phyloP scores from a whole-genome alignment of 805 yeast genomes.

The Grigorovia humatica region DNA sequence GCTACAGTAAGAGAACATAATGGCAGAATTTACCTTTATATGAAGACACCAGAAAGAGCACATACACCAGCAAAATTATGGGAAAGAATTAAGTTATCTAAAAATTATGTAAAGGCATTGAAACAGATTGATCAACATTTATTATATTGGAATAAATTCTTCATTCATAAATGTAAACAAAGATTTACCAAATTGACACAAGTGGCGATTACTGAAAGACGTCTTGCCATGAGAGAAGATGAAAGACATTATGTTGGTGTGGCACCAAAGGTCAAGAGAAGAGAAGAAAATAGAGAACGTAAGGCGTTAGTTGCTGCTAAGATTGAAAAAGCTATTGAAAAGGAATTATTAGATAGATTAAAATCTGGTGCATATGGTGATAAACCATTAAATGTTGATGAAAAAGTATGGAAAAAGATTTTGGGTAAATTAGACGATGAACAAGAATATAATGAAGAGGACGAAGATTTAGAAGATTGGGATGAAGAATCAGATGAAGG shows the following conservation, averaged over 20 bases:
- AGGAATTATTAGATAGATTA: constrained; percentile 85
- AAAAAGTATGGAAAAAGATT: constrained; percentile 89
- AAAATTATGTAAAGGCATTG: constrained; percentile 80
- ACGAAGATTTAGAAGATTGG: constrained; percentile 41
- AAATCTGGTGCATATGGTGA: constrained; percentile 98
- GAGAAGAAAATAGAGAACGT: constrained; percentile 90
- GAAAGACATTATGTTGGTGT: constrained; percentile 91
- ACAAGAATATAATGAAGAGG: constrained; percentile 38
- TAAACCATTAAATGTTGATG: constrained; percentile 93
- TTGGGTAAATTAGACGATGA: constrained; percentile 74
- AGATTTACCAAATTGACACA: constrained; percentile 90
- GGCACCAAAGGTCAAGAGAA: constrained; percentile 87
- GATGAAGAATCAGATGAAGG: constrained; percentile 51
- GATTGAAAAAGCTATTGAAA: constrained; percentile 92
- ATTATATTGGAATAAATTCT: constrained; percentile 85
- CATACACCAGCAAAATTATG: constrained; percentile 90
- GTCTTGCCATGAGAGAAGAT: constrained; percentile 80
- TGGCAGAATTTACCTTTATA: constrained; percentile 74
- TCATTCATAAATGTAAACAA: constrained; percentile 90
- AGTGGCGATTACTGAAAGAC: constrained; percentile 89
- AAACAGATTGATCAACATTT: constrained; percentile 81
- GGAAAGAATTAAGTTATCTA: constrained; percentile 88
- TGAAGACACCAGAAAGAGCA: constrained; percentile 96
- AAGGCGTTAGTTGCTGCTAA: constrained; percentile 95
- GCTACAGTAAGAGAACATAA: constrained; percentile 78